Evolutionary conservation across 345 rosid species (phyloP), one percentile per base, ranked within the genome.

Genomic region (Linum usitatissimum): DNA sequence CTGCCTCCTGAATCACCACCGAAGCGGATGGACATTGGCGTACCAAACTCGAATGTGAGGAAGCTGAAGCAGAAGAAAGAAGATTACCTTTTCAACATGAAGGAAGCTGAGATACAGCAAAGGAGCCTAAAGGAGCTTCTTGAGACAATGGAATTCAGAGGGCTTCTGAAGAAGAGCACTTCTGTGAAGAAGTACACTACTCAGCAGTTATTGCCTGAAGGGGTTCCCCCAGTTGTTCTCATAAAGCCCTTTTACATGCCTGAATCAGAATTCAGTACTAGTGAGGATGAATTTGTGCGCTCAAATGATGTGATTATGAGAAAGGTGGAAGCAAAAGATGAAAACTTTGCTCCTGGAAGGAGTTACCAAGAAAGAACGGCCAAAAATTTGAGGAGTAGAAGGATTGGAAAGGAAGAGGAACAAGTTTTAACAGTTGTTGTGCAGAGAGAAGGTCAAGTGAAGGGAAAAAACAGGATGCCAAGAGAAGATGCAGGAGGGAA

Each of bases 211-310:
- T 75, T 62, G 12, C 38, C 42, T 57, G 63, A 73, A 63, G 62
- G 65, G 61, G 48, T 21, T 15, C 70, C 82, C 30, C 86, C 87
- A 7, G 84, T 87, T 58, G 85, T 87, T 34, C 84, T 87, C 18
- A 84, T 86, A 28, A 92, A 75, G 69, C 86, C 95, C 53, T 57
- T 71, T 10, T 64, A 70, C 68, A 28, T 38, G 51, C 51, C 60
- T 57, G 23, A 70, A 59, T 40, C 70, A 39, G 70, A 80, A 49
- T 30, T 40, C 13, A 70, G 54, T 74, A 17, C 45, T 57, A 72
- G 72, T 45, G 69, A 70, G 49, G 71, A 63, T 10, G 51, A 45
- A 51, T 30, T 63, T 34, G 63, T 45, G 23, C 65, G 54, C 53
- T 14, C 61, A 20, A 71, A 67, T n/a, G 66, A 67, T n/a, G 66